Conservation (phyloP, 108 stramenopile species). For the Skeletonema potamos region DNA sequence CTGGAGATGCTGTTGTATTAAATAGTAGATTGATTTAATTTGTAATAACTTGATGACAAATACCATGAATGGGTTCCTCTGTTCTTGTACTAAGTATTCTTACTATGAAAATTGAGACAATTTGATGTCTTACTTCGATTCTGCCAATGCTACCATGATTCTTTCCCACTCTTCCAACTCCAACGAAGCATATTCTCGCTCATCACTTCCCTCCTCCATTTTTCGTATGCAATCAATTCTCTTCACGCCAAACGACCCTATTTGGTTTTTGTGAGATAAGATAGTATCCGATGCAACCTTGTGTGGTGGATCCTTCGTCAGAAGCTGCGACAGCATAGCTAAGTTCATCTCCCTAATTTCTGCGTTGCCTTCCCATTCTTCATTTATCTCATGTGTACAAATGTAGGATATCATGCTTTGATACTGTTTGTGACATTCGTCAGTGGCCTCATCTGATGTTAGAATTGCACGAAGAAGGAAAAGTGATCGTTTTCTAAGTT, state of each 20-base stretch:
- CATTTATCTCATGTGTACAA: slow-evolving; percentile 44
- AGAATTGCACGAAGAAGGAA: slow-evolving; percentile 75
- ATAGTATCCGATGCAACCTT: slow-evolving; percentile 20
- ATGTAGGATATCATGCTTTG: slow-evolving; percentile 34
- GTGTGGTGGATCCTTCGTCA: slow-evolving; percentile 34
- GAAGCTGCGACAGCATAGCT: slow-evolving; percentile 49
- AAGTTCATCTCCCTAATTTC: slow-evolving; percentile 79
- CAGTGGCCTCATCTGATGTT: slow-evolving; percentile 59
- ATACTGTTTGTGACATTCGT: slow-evolving; percentile 42
- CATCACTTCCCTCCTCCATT: slow-evolving; percentile 58
- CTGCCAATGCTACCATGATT: slow-evolving; percentile 54
- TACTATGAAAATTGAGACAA: background rate
- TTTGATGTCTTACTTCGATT: slow-evolving; percentile 34
- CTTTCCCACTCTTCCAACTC: slow-evolving; percentile 82
- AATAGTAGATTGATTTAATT: background rate
- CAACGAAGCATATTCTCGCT: slow-evolving; percentile 49
- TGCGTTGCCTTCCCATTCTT: slow-evolving; percentile 33
- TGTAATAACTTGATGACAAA: background rate
- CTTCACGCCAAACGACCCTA: slow-evolving; percentile 61
- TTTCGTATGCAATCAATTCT: slow-evolving; percentile 57
- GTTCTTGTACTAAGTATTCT: background rate
- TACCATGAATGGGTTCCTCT: background rate
- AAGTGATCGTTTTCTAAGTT: slow-evolving; percentile 51
- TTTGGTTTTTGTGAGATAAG: slow-evolving; percentile 44
- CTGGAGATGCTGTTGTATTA: slow-evolving; percentile 10